Base-by-base conservation (phyloP, 2,329 filamentous ascomycete genomes). In the Trichoderma sp. region DNA sequence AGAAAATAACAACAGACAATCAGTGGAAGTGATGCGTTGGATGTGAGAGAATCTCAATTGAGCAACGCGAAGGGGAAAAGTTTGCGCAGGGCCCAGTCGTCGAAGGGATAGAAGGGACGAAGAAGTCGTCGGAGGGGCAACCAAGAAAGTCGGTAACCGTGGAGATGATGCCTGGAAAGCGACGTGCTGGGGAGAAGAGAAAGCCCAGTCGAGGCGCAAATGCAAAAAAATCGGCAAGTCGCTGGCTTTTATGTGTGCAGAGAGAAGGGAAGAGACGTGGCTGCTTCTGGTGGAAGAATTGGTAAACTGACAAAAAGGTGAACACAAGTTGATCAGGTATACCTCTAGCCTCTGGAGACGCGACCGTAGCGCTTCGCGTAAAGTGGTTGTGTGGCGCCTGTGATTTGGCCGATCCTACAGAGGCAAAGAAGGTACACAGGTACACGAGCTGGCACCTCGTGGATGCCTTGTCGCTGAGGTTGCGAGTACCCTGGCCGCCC, bases 301-400 rank as follows among this genome's bases (percentile, higher is more conserved):
- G 58, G 35, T 47, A 35, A 43, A 60, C 43, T 14, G 31, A 33
- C 21, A 33, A 35, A 24, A 60, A 43, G 57, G 35, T 68, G 65
- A 27, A 49, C 14, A 40, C 56, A 59, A 52, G 19, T 63, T 55
- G 49, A 68, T 53, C 53, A 57, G 56, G 62, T 47, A 57, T 68
- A 19, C 37, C 37, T 43, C 37, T 43, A 35, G 66, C 58, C 49
- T 43, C 53, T 67, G 55, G 66, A 62, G 66, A 68, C 66, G 66
- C 66, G 66, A 62, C 66, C 66, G 57, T 60, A 61, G 66, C 66
- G 59, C 66, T 61, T 56, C 66, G 66, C 66, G 66, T 68, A 63
- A 68, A 68, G 66, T 68, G 66, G 66, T 68, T 67, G 55, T 67
- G 64, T 67, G 55, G 64, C 64, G 40, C 64, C 35, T 67, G 53